Base-by-base conservation (phyloP, 345 rosid species). In the Gossypium herbaceum region DNA sequence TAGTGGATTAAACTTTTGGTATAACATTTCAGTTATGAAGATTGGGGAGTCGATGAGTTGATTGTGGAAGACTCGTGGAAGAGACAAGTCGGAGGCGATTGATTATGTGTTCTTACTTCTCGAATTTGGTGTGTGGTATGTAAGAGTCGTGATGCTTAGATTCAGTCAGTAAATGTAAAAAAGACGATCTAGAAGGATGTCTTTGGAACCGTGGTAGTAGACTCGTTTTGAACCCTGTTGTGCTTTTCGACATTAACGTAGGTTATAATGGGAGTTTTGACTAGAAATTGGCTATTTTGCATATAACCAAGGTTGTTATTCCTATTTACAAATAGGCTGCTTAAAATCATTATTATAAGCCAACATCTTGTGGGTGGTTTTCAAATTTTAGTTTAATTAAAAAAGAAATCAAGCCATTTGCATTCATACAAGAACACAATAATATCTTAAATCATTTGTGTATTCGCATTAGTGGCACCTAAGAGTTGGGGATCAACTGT, bases 1-100 rank as follows among this genome's bases (percentile, higher is more conserved):
- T 24, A 24, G 17, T 43, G 9, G 19, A 9, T 57, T 16, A 19
- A 34, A 39, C 1, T 20, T 43, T 47, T 64, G 63, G 12, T 65
- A 47, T 74, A 48, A 25, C 19, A 70, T 75, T 66, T 72, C 82
- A 91, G 97, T 83, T 91, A 83, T 9, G 97, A 91, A 76, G 93
- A 91, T 41, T 91, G 97, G 97, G 97, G 92, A 75, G 98, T 90
- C 6, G 94, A 91, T 82, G 97, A 94, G 66, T 68, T 94, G 85
- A 91, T 94, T 19, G 97, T 91, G 55, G 97, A 94, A 79, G 97
- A 94, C 83, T 92, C 97, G 0, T 94, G 97, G 97, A 92, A 92
- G 86, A 87, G 97, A 78, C 98, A 94, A 79, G 97, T 92, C 1
- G 97, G 98, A 41, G 97, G 98, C 15, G 92, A 88, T 79, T 91